Evolutionary conservation across 768 basidiomycete genomes (phyloP).

Genomic region (Termitomyces sp.): DNA sequence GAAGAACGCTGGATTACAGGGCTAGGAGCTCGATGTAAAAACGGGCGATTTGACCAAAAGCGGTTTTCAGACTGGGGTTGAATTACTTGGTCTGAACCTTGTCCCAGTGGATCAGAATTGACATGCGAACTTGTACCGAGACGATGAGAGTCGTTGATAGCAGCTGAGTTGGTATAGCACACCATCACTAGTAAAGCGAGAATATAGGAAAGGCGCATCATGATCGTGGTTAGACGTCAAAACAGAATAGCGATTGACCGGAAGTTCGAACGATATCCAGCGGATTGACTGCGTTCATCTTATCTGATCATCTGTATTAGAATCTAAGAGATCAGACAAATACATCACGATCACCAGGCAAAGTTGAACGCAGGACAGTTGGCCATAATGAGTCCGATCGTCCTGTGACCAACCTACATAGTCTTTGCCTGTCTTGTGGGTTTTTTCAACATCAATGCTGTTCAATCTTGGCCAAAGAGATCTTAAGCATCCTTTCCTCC

Average conservation of each 20-base stretch:
- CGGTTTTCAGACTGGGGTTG: not conserved
- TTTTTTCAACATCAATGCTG: too few relatives aligned
- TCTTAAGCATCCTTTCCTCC: not conserved
- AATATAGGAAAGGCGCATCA: not conserved
- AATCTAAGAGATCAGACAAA: not conserved
- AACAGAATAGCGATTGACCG: not conserved
- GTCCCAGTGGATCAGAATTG: not conserved
- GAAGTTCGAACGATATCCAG: not conserved
- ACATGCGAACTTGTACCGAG: not conserved
- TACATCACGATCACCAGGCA: too few relatives aligned
- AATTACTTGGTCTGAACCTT: not conserved
- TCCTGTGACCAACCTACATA: too few relatives aligned
- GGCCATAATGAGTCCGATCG: too few relatives aligned
- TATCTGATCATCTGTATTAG: not conserved
- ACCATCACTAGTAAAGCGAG: not conserved
- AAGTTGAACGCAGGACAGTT: too few relatives aligned
- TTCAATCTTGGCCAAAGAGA: not conserved
- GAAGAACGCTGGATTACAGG: not conserved
- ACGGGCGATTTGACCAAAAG: conserved; percentile 1
- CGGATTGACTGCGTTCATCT: not conserved
- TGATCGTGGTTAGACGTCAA: not conserved
- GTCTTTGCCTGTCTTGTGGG: too few relatives aligned
- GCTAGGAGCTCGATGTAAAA: not conserved
- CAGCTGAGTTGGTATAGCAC: conserved; percentile 1
- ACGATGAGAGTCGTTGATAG: conserved; percentile 3